Base-by-base conservation (phyloP, 2,329 filamentous ascomycete species). In the Davidsoniella neocaledoniae region DNA sequence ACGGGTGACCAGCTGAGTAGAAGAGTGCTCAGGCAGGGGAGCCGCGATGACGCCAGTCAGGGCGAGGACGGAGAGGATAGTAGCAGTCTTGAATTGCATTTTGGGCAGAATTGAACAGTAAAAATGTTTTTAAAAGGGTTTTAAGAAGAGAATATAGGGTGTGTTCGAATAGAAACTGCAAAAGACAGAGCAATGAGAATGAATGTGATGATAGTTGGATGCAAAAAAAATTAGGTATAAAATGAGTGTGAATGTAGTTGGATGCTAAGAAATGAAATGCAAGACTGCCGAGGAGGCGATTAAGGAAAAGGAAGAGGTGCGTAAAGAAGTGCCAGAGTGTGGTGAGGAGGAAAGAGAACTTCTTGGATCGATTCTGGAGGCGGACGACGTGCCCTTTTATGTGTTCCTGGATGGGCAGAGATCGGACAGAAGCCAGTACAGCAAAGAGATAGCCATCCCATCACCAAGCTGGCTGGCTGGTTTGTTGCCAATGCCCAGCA, bases 1-100 rank as follows among this genome's bases (percentile, higher is more conserved):
- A 26, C 61, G 61, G 33, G 56, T 55, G 49, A 55, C 53, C 38
- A 63, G 33, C 4, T 57, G 58, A 5, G 57, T 55, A n/a, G 55
- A 5, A 5, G 29, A 10, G 29, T 33, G 29, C 12, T 33, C 29
- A 25, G 38, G 43, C 25, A 14, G 49, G 43, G 16, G 29, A 9
- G 49, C 49, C 41, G 48, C 48, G 3, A 50, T 33, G 17, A 33
- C 48, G 14, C 33, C 36, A 17, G 43, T 19, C 48, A 53, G 17
- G 21, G 48, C 51, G 26, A 53, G 23, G 19, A 21, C 37, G 21
- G 42, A 26, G 25, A 44, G 39, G 33, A 37, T 23, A 14, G 45
- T n/a, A 38, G 46, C 38, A 25, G 48, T 44, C 12, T 48, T 53
- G 48, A 53, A 48, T 17, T 43, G 48, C 51, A 53, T 53, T 12